Evolutionary conservation across 148 eudicot genomes (phyloP).

Genomic region (Nepenthes gracilis): DNA sequence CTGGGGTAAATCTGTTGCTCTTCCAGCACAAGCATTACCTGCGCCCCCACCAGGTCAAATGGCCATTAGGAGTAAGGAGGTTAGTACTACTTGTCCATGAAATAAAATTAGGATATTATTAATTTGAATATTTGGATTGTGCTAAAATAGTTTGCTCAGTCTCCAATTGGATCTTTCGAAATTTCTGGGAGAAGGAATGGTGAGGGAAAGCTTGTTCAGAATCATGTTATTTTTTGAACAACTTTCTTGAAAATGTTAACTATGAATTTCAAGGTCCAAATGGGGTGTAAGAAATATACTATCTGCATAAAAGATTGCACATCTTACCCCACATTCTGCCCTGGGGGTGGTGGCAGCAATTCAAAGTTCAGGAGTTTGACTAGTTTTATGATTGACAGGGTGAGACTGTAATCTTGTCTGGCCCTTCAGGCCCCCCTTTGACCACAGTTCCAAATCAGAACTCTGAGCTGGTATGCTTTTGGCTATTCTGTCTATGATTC

Average conservation of each 20-base stretch:
- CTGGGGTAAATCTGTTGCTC: slow-evolving; percentile 98
- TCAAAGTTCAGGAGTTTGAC: background rate
- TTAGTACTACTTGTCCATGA: slow-evolving; percentile 15
- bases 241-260: too few species aligned
- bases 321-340: too few species aligned
- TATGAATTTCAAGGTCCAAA: too few species aligned
- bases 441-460: slow-evolving; percentile 79
- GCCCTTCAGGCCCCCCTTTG: slow-evolving; percentile 90
- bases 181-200: too few species aligned
- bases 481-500: background rate
- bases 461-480: slow-evolving; percentile 71
- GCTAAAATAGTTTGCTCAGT: background rate
- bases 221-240: too few species aligned
- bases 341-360: background rate
- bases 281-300: too few species aligned
- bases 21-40: slow-evolving; percentile 96
- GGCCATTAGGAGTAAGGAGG: slow-evolving; percentile 99
- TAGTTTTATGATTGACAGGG: slow-evolving; percentile 49
- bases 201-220: too few species aligned
- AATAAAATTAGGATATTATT: slow-evolving; percentile 1
- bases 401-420: slow-evolving; percentile 81
- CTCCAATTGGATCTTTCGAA: too few species aligned
- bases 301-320: too few species aligned
- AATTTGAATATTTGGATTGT: background rate
- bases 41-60: slow-evolving; percentile 99